Evolutionary conservation across 257 asterid species (phyloP).

Genomic region (Parsonsia alboflavescens): DNA sequence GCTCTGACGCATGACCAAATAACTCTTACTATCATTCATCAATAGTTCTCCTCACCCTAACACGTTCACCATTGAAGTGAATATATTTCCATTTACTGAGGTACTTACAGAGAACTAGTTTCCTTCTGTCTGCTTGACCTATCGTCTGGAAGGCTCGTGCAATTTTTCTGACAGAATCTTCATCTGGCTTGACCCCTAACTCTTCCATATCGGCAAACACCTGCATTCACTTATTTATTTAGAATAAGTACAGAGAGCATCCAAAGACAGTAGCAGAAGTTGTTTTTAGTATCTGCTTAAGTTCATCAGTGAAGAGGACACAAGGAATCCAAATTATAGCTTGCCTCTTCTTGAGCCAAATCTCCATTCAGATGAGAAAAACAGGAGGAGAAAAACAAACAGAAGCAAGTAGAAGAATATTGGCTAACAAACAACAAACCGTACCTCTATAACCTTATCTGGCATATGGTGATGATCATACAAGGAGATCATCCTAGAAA

Average conservation of each 20-base stretch:
- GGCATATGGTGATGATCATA: conserved; percentile 68
- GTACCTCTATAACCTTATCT: conserved; percentile 69
- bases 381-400: background rate
- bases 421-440: background rate
- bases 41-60: conserved; percentile 37
- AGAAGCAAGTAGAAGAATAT: conserved; percentile 7
- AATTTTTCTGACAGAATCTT: conserved; percentile 64
- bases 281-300: background rate
- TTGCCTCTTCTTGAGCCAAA: background rate
- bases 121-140: conserved; percentile 53
- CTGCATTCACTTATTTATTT: conserved; percentile 28
- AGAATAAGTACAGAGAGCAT: background rate
- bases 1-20: background rate
- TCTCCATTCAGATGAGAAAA: background rate
- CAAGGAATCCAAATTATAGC: background rate
- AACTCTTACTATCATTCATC: background rate
- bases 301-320: background rate
- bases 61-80: conserved; percentile 86
- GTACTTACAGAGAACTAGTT: conserved; percentile 40
- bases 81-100: conserved; percentile 67
- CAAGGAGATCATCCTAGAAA: conserved; percentile 83
- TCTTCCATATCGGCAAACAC: conserved; percentile 98
- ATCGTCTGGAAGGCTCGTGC: conserved; percentile 59
- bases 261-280: background rate
- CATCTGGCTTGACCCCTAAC: conserved; percentile 80